These are phyloP conservation scores for Lachnellula cervina DNA, from an alignment of 2,329 filamentous ascomycete species.

Conservation along the genomic window DNA sequence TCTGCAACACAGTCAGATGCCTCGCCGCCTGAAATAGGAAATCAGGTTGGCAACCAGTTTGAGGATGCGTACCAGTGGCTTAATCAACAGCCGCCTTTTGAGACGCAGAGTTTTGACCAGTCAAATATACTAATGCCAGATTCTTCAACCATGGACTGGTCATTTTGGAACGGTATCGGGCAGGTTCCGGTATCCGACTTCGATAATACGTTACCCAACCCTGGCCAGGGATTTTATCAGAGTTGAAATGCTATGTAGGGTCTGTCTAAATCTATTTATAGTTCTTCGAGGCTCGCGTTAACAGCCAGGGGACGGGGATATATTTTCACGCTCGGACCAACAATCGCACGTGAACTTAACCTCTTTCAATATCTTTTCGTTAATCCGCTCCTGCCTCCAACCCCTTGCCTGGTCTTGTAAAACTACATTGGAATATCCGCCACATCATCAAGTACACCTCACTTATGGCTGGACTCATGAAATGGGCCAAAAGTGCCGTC, in stretches of 20 bases:
- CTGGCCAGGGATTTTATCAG: not conserved
- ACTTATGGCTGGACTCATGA: conserved; percentile 7
- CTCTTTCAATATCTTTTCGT: not conserved
- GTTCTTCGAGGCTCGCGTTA: too few relatives aligned
- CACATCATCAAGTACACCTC: conserved; percentile 1
- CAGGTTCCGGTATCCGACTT: not conserved
- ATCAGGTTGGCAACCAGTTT: not conserved
- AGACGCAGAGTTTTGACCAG: not conserved
- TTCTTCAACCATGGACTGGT: conserved; percentile 10
- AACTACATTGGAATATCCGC: not conserved
- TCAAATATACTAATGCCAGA: conserved; percentile 5
- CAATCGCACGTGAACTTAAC: not conserved
- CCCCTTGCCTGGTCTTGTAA: not conserved
- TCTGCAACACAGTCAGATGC: not conserved
- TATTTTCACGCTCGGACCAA: not conserved
- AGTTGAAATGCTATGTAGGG: too few relatives aligned
- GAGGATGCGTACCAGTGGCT: conserved; percentile 4
- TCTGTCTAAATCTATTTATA: too few relatives aligned
- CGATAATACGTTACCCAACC: not conserved
- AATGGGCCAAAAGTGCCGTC: conserved; percentile 11
- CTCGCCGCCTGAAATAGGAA: not conserved
- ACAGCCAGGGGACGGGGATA: too few relatives aligned
- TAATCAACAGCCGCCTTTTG: conserved; percentile 1
- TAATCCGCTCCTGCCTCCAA: not conserved
- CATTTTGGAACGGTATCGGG: conserved; percentile 15